Percentiles rank a stretch among this genome's conserved stretches.
These are phyloP conservation scores for Aureobasidium uvarum DNA, from an alignment of 2,329 filamentous ascomycete genomes.

Conservation along the genomic window DNA sequence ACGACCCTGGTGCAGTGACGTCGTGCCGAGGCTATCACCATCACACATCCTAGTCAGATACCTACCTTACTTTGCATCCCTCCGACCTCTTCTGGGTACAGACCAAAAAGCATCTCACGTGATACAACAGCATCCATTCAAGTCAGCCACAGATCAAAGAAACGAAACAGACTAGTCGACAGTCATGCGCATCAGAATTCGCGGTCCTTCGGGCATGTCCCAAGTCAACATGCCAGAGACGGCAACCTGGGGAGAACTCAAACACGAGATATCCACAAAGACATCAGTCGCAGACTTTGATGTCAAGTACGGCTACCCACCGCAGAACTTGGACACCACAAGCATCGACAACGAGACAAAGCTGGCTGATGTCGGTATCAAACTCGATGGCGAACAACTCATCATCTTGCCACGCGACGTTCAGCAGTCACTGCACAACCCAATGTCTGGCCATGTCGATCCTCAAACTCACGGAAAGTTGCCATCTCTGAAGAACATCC, in stretches of 20 bases:
- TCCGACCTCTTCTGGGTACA: background rate
- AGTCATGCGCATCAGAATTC: constrained; percentile 71
- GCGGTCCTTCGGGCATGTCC: constrained; percentile 70
- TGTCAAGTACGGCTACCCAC: constrained; percentile 82
- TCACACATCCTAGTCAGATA: background rate
- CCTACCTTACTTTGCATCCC: background rate
- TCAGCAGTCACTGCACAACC: constrained; percentile 38
- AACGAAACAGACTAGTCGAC: background rate
- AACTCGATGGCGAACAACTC: constrained; percentile 66
- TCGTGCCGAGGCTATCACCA: constrained; percentile 4
- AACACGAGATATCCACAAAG: constrained; percentile 59
- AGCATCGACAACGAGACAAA: constrained; percentile 50
- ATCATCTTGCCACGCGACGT: constrained; percentile 56
- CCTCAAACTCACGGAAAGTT: constrained; percentile 32
- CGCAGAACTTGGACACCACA: constrained; percentile 64
- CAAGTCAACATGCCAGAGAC: constrained; percentile 66
- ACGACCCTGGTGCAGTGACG: constrained; percentile 3
- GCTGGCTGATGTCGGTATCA: constrained; percentile 58
- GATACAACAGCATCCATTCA: background rate
- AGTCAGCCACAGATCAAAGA: background rate
- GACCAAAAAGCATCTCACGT: background rate
- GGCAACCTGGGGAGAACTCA: constrained; percentile 63
- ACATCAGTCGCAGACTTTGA: constrained; percentile 67
- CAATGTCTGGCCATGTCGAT: constrained; percentile 33
- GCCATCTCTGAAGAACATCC: constrained; percentile 31